Conservation (phyloP, 345 rosid genomes). For the Gossypium australe region DNA sequence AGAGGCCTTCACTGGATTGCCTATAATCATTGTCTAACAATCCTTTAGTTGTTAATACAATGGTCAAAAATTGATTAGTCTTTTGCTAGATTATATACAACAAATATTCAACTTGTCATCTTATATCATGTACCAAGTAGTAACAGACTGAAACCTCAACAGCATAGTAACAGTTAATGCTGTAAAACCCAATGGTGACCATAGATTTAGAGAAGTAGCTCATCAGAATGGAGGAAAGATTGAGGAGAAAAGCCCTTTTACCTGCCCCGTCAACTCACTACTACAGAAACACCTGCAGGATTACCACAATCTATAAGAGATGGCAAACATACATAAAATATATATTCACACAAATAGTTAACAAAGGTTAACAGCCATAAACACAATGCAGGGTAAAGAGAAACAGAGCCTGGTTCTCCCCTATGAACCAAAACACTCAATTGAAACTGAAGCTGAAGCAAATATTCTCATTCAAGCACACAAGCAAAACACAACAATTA, state of each 20-base stretch:
- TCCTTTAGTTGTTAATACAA: not conserved
- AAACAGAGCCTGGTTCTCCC: no score
- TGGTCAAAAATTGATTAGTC: not conserved
- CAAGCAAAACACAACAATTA: not conserved
- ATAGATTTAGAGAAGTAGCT: no score
- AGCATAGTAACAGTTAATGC: not conserved
- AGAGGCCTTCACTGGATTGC: not conserved
- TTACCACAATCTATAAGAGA: constrained; percentile 15
- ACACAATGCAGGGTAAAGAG: not conserved
- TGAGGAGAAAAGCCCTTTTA: constrained; percentile 16
- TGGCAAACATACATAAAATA: constrained; percentile 17
- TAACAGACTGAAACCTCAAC: not conserved
- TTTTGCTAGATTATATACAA: not conserved
- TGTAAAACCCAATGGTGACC: not conserved
- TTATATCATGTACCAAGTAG: not conserved
- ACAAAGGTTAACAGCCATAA: constrained; percentile 13
- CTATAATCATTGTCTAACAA: not conserved
- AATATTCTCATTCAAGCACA: not conserved
- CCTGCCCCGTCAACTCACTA: constrained; percentile 68
- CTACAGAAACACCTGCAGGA: constrained; percentile 65
- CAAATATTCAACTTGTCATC: not conserved
- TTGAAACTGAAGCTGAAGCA: not conserved
- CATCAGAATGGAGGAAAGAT: not conserved
- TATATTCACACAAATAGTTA: not conserved
- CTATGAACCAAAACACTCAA: no score